A percentile compares a stretch with the other conserved stretches of the same genome.
Evolutionary conservation across 108 stramenopile species (phyloP).

Genomic region (Aurantiochytrium sp.): DNA sequence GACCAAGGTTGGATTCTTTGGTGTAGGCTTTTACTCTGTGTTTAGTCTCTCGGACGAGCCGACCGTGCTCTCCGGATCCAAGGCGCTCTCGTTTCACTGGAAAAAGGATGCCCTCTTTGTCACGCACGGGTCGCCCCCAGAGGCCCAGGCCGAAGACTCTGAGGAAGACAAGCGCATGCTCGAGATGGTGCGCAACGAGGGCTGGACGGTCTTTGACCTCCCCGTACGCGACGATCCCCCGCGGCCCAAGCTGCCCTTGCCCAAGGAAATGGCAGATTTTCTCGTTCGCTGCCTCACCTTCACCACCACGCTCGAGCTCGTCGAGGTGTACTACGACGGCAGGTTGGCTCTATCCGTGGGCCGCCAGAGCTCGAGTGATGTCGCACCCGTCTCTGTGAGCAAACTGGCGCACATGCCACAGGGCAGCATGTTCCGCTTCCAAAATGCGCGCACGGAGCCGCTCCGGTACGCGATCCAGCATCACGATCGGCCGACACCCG

Average conservation of each 20-base stretch:
- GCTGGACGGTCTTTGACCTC: constrained; percentile 19
- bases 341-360: neutral
- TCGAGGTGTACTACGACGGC: constrained; percentile 2
- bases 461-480: neutral
- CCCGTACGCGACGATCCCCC: constrained; percentile 14
- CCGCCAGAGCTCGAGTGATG: neutral
- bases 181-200: neutral
- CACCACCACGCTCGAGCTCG: neutral
- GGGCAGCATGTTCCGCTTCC: neutral
- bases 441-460: neutral
- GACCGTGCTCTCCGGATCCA: constrained; percentile 61
- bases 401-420: neutral
- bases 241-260: neutral
- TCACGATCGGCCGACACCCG: neutral
- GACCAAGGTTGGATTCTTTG: constrained; percentile 70
- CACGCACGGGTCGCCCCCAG: neutral
- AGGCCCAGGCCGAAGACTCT: neutral
- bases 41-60: constrained; percentile 77
- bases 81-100: constrained; percentile 72
- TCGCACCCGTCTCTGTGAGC: neutral
- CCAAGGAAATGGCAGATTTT: neutral
- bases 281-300: neutral
- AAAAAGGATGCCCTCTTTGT: constrained; percentile 70
- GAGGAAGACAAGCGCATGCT: neutral
- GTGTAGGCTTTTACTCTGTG: constrained; percentile 80